Conservation (phyloP, 2,329 filamentous ascomycete species). For the Apiospora hydei region DNA sequence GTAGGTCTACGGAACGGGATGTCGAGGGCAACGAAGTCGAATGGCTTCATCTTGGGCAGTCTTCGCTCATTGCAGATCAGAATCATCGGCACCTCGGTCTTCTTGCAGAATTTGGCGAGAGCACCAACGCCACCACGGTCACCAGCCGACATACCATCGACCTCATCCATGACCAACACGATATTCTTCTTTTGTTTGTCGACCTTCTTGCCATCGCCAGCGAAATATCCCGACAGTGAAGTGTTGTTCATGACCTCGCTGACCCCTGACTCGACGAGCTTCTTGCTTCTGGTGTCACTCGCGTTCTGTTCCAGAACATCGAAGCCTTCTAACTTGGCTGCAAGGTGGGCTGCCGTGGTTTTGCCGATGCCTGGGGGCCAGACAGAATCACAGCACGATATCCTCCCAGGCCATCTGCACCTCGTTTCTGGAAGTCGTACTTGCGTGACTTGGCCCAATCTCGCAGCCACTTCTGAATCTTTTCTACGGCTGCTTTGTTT, state of each 20-base stretch:
- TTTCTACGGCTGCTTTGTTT: conserved; percentile 90
- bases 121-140: conserved; percentile 96
- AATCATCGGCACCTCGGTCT: conserved; percentile 93
- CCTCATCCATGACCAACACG: conserved; percentile 97
- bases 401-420: conserved; percentile 82
- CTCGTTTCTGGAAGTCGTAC: conserved; percentile 81
- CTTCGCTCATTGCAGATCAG: conserved; percentile 96
- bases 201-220: conserved; percentile 80
- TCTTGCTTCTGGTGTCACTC: conserved; percentile 95
- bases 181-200: conserved; percentile 88
- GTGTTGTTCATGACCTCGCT: conserved; percentile 92
- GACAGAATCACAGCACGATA: conserved; percentile 94
- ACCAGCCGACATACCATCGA: conserved; percentile 97
- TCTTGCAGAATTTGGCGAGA: conserved; percentile 92
- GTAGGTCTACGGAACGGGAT: conserved; percentile 89
- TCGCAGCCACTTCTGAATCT: conserved; percentile 85
- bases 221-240: conserved; percentile 89
- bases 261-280: conserved; percentile 88
- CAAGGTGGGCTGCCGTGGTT: conserved; percentile 93
- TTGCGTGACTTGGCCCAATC: conserved; percentile 82
- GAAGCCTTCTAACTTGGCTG: conserved; percentile 90
- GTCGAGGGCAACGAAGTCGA: conserved; percentile 85
- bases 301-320: conserved; percentile 96
- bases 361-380: conserved; percentile 97
- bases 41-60: conserved; percentile 97